Conservation (phyloP, 306 rosid species). For the Parietaria judaica region DNA sequence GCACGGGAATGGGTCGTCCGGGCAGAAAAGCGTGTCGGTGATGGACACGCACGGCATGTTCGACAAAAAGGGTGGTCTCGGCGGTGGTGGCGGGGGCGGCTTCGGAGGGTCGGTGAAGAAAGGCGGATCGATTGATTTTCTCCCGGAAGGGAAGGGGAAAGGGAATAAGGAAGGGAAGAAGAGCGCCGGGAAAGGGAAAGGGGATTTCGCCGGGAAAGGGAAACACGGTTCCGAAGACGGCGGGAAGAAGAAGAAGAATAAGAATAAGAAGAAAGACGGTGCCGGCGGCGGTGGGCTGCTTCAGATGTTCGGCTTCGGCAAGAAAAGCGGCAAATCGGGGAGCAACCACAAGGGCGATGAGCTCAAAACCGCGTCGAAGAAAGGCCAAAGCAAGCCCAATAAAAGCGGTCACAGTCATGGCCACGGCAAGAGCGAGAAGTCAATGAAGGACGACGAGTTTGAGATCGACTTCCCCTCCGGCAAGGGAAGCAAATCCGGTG, state of each 20-base stretch:
- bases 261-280: conserved; percentile 5
- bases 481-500: conserved; percentile 26
- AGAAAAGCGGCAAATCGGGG: conserved; percentile 40
- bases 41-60: conserved; percentile 44
- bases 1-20: conserved; percentile 19
- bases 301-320: conserved; percentile 46
- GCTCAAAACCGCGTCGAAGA: conserved; percentile 24
- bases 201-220: background rate
- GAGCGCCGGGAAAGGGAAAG: conserved; percentile 20
- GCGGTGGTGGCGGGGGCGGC: conserved; percentile 23
- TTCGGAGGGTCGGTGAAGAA: conserved; percentile 37
- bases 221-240: conserved; percentile 13
- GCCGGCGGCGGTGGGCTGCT: conserved; percentile 32
- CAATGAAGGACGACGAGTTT: conserved; percentile 19
- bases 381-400: conserved; percentile 1
- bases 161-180: conserved; percentile 43
- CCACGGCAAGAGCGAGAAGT: conserved; percentile 21
- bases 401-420: conserved; percentile 33
- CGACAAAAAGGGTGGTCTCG: conserved; percentile 38
- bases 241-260: conserved; percentile 23
- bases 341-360: conserved; percentile 30
- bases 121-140: conserved; percentile 64
- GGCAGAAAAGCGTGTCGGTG: conserved; percentile 45
- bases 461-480: conserved; percentile 24
- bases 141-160: conserved; percentile 37